Percentiles rank a stretch among this genome's conserved stretches.
Conservation (phyloP, 129 eudicot species). For the Arctium minus region DNA sequence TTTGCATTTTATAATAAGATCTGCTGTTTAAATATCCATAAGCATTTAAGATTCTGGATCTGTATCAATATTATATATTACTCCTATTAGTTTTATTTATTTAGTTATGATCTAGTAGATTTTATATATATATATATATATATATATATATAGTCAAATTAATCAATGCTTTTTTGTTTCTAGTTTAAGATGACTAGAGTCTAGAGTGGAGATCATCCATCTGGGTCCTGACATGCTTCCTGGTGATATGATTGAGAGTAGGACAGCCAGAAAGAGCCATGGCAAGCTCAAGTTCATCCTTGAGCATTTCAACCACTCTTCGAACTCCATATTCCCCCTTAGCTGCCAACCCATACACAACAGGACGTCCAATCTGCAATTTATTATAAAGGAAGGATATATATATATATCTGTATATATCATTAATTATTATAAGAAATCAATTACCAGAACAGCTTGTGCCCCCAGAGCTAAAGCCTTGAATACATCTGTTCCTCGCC, state of each 20-base stretch:
- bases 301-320: slow-evolving; percentile 58
- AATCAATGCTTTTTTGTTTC: too few relatives aligned
- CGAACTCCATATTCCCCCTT: slow-evolving; percentile 61
- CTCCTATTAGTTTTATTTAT: too few relatives aligned
- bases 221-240: slow-evolving; percentile 51
- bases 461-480: slow-evolving; percentile 96
- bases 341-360: slow-evolving; percentile 63
- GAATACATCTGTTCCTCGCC: slow-evolving; percentile 88
- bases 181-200: not conserved
- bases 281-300: slow-evolving; percentile 73
- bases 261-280: slow-evolving; percentile 85
- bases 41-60: not conserved
- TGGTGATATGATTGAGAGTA: slow-evolving; percentile 49
- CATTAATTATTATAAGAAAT: not conserved
- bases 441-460: slow-evolving; percentile 62
- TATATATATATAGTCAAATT: too few relatives aligned
- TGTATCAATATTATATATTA: too few relatives aligned
- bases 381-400: not conserved
- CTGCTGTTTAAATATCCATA: not conserved
- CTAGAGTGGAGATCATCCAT: slow-evolving; percentile 26
- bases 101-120: not conserved
- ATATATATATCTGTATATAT: too few relatives aligned
- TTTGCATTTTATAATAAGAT: not conserved
- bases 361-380: slow-evolving; percentile 67
- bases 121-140: too few relatives aligned